Base-by-base conservation (phyloP, 805 yeast species). In the Phaffomyces thermotolerans region DNA sequence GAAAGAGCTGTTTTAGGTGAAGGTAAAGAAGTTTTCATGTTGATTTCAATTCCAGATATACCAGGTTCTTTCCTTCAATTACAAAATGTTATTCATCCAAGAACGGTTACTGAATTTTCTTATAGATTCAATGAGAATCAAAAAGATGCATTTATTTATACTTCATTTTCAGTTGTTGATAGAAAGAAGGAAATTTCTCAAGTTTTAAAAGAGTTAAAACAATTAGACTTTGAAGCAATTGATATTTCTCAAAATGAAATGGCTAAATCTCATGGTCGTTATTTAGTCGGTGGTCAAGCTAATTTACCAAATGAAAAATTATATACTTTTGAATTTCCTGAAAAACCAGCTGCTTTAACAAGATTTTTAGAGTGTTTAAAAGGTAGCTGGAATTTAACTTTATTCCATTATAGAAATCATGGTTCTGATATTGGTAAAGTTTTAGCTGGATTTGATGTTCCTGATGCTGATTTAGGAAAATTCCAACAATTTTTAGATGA, bases 1-100 rank as follows among this genome's bases (percentile, higher is more conserved):
- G 99, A 93, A 65, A 82, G 99, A 65, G 97, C 99, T 13, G 95
- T 87, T 41, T 73, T 93, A n/a, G 99, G 99, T 67, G 98, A 91
- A 63, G 99, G 98, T 44, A 86, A 83, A 54, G 99, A 93, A 68
- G 95, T 88, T 7, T 91, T 95, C 57, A 72, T 93, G 72, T 78
- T 85, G 38, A 88, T 90, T 15, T 81, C 88, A 36, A 88, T 93
- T 51, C 97, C 98, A 22, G 99, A 93, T 63, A 66, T 71, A 37
- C 96, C 97, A 17, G 99, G 98, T 25, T 84, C 95, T 43, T 93
- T 93, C 67, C 73, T 76, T 42, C 76, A 78, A 52, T 72, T 93
- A 49, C 95, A 88, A 57, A 71, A 73, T 33, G 72, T 86, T 36
- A 79, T 93, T 37, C 81, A 81, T 50, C 98, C 99, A 47, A 78